Conservation (phyloP, 495 filamentous ascomycete genomes). For the Astrothelium macrocarpum region DNA sequence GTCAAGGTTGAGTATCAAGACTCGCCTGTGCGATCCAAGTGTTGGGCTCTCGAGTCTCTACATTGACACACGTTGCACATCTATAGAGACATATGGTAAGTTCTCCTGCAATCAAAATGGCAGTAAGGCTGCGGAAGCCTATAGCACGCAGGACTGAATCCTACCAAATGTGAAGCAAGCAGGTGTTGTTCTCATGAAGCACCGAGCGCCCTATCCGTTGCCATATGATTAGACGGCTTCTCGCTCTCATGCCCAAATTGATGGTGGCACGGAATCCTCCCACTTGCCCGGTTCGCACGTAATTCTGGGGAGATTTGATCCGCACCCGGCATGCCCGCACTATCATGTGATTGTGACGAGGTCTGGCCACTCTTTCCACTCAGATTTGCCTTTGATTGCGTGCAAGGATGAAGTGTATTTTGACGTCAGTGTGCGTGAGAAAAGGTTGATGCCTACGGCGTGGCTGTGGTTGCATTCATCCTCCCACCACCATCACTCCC, state of each 20-base stretch:
- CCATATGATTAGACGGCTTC: background rate
- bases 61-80: background rate
- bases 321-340: background rate
- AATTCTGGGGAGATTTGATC: background rate
- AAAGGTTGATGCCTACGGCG: background rate
- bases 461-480: background rate
- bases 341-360: background rate
- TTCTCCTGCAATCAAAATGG: background rate
- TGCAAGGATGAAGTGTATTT: background rate
- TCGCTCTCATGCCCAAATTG: background rate
- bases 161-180: too few species aligned
- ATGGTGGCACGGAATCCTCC: background rate
- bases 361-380: background rate
- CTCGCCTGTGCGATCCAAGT: background rate
- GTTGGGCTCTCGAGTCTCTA: background rate
- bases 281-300: background rate
- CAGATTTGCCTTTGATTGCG: background rate
- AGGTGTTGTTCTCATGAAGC: background rate
- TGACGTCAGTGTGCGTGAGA: slow-evolving; percentile 3
- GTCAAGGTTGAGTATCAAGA: background rate
- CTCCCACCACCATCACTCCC: background rate
- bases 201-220: background rate
- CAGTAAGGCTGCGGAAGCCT: background rate
- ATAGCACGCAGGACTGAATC: too few species aligned
- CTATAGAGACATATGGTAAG: background rate